A percentile compares a stretch with the other conserved stretches of the same genome.
phyloP scores from a whole-genome alignment of 2,329 filamentous ascomycete species.

The Sordariomycetes sp. region DNA sequence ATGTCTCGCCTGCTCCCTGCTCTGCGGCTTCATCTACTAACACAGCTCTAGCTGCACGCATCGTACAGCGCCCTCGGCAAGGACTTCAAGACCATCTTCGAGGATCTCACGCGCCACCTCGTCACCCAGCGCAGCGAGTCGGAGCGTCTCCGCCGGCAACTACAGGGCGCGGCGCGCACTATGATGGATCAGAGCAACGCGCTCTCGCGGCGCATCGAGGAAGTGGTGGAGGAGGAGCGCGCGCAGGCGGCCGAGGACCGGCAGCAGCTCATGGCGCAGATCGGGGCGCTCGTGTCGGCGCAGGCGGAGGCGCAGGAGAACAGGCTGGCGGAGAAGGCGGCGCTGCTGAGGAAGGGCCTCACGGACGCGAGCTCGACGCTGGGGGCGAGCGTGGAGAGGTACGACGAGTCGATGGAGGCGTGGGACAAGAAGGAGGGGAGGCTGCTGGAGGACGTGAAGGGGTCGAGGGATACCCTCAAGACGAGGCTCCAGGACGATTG shows the following conservation, averaged over 20 bases:
- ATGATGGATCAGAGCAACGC: conserved; percentile 58
- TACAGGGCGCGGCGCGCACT: conserved; percentile 58
- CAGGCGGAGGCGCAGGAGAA: conserved; percentile 65
- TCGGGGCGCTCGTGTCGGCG: conserved; percentile 63
- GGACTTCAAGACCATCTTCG: conserved; percentile 80
- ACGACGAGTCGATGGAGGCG: conserved; percentile 59
- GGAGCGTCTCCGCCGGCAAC: conserved; percentile 58
- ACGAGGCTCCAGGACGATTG: conserved; percentile 78
- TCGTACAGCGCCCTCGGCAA: conserved; percentile 77
- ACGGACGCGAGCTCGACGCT: conserved; percentile 51
- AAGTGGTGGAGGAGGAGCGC: conserved; percentile 67
- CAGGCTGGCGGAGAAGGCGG: conserved; percentile 55
- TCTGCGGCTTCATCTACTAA: neutral
- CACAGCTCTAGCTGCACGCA: conserved; percentile 52
- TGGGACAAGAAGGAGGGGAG: conserved; percentile 62
- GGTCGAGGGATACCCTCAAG: conserved; percentile 69
- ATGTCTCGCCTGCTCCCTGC: conserved; percentile 21
- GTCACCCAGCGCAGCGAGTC: conserved; percentile 43
- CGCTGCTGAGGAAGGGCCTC: conserved; percentile 39
- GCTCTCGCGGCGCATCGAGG: conserved; percentile 56
- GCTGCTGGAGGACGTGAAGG: conserved; percentile 60
- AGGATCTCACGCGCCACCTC: conserved; percentile 61
- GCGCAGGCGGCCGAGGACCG: conserved; percentile 63
- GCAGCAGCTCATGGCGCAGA: conserved; percentile 62
- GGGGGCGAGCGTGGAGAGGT: conserved; percentile 53